Evolutionary conservation across 2,329 filamentous ascomycete genomes (phyloP).

Genomic region (Aspergillus clavatus): DNA sequence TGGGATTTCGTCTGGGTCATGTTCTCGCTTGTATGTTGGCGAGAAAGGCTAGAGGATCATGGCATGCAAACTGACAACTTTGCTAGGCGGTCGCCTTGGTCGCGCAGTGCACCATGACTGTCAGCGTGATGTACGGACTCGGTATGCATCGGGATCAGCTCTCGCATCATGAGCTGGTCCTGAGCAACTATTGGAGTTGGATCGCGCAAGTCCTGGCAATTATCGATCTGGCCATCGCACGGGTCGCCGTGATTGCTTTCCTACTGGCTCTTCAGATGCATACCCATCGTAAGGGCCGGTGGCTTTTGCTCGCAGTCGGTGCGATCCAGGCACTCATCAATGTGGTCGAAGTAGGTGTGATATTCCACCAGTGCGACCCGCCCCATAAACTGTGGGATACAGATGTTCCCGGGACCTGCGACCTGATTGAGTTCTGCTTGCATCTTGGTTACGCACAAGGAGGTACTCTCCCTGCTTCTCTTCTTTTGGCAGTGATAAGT

Average conservation of each 20-base stretch:
- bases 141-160: constrained; percentile 13
- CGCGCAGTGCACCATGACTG: constrained; percentile 12
- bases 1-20: constrained; percentile 21
- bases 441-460: constrained; percentile 16
- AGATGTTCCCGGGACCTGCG: constrained; percentile 9
- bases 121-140: constrained; percentile 14
- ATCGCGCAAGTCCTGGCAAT: constrained; percentile 13
- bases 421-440: constrained; percentile 9
- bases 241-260: constrained; percentile 15
- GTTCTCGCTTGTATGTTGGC: constrained; percentile 11
- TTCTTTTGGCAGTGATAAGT: background rate
- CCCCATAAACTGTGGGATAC: constrained; percentile 12
- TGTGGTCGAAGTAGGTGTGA: constrained; percentile 11
- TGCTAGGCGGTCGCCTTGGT: constrained; percentile 9
- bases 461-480: constrained; percentile 3
- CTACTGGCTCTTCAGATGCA: constrained; percentile 13
- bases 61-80: background rate
- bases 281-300: constrained; percentile 9
- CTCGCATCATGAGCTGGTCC: constrained; percentile 5
- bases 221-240: constrained; percentile 10
- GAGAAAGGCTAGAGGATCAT: background rate
- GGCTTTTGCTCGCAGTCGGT: constrained; percentile 13
- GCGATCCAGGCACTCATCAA: constrained; percentile 12
- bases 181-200: constrained; percentile 18
- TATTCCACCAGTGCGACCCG: constrained; percentile 15